These are phyloP conservation scores for Pascua sp. DNA, from an alignment of 1,284 basidiomycete genomes.

Conservation along the genomic window DNA sequence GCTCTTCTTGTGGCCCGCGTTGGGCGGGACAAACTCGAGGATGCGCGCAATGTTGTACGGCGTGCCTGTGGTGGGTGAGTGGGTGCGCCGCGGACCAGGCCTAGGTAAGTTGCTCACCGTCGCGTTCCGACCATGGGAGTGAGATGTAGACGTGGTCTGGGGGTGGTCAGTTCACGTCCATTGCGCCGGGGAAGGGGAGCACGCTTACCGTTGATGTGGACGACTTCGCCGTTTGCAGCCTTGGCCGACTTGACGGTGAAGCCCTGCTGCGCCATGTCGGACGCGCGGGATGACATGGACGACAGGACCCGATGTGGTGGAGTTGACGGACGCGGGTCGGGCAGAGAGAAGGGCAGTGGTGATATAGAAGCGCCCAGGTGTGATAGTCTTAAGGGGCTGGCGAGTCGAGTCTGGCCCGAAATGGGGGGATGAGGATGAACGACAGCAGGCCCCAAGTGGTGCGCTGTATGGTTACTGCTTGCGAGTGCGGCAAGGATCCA, in stretches of 20 bases:
- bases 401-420: too few relatives aligned
- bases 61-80: conserved; percentile 45
- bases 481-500: too few relatives aligned
- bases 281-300: conserved; percentile 6
- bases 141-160: conserved; percentile 94
- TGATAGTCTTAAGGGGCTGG: too few relatives aligned
- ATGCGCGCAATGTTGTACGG: conserved; percentile 91
- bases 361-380: too few relatives aligned
- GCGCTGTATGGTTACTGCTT: too few relatives aligned
- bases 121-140: conserved; percentile 80
- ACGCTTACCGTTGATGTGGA: conserved; percentile 42
- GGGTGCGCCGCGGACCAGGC: not conserved
- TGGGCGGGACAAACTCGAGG: conserved; percentile 86
- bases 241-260: conserved; percentile 36
- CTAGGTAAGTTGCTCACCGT: conserved; percentile 57
- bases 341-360: too few relatives aligned
- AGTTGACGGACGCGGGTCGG: too few relatives aligned
- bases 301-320: too few relatives aligned
- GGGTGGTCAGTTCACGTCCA: conserved; percentile 1
- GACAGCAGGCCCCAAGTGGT: too few relatives aligned
- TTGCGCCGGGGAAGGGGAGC: not conserved
- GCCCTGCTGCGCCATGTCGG: conserved; percentile 31
- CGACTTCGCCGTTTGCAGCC: conserved; percentile 45
- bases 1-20: conserved; percentile 39
- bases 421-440: too few relatives aligned